Evolutionary conservation across 2,329 filamentous ascomycete species (phyloP), one percentile per base, ranked within the genome.

Genomic region (Madurella mycetomatis): DNA sequence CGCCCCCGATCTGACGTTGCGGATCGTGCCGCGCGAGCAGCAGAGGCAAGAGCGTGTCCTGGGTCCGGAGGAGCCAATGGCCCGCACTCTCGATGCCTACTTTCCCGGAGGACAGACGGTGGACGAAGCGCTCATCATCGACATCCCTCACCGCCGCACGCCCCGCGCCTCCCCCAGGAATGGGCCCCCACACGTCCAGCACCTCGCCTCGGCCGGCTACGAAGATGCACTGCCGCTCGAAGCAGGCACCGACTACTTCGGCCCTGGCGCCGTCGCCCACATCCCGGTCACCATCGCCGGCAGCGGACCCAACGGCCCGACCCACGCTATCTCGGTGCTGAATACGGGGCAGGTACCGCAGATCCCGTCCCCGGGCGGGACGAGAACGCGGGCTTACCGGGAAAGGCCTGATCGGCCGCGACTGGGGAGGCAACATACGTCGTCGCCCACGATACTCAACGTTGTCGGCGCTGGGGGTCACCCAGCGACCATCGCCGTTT

Each of bases 51-150:
- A 92, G 66, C 84, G 91, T 44, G 72, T 82, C 0, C 73, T 99
- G 49, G 87, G 87, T 2, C 92, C 94, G 1, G 94, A 99, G 66
- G 94, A 97, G 71, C 80, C 84, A 18, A 87, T 97, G 71, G 80
- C 81, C 49, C 78, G 84, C 53, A 88, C 88, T 1, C 74, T 99
- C 47, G 92, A 96, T 66, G 76, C 82, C 16, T 90, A 90, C 70
- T 99, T 85, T 66, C 89, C 92, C 1, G 88, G 87, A 43, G 92
- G 92, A 8, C 94, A 97, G 73, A 83, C 78, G 0, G 86, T 96
- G 44, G 87, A 92, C 51, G 94, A 99, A 67, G 94, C 94, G 8
- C 79, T 99, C 57, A 68, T 96, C 60, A 96, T 99, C 66, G 92
- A 97, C 64, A 84, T 95, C 17, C 90, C 91, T 15, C 74, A 78